Percentiles rank a stretch among this genome's conserved stretches.
Evolutionary conservation across 2,329 filamentous ascomycete genomes (phyloP).

Genomic region (Fusarium aywerte): DNA sequence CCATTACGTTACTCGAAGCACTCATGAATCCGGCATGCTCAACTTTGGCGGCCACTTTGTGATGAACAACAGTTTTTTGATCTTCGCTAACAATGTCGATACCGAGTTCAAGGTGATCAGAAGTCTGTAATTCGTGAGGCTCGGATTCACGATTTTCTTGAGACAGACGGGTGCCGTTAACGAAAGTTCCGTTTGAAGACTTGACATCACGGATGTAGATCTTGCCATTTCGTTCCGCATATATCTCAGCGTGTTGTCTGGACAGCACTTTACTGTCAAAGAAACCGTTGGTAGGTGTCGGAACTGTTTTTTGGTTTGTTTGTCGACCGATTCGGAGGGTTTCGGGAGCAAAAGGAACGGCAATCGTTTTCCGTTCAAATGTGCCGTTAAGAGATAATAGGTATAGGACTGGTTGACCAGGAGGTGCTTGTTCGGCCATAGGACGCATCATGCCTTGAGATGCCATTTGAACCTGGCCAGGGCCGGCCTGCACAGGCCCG

Average conservation of each 20-base stretch:
- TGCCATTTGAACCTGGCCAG: slow-evolving; percentile 51
- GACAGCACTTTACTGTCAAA: slow-evolving; percentile 99
- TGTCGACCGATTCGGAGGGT: slow-evolving; percentile 92
- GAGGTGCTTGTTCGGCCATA: slow-evolving; percentile 67
- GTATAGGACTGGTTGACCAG: slow-evolving; percentile 81
- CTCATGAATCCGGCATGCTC: slow-evolving; percentile 91
- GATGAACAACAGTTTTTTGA: slow-evolving; percentile 97
- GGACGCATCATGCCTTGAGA: slow-evolving; percentile 70
- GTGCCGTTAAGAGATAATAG: slow-evolving; percentile 93
- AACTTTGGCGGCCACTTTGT: slow-evolving; percentile 96
- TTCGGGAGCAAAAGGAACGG: slow-evolving; percentile 93
- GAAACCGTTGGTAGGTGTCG: slow-evolving; percentile 90
- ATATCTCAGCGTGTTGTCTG: slow-evolving; percentile 94
- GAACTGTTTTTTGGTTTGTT: slow-evolving; percentile 95
- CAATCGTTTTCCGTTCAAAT: slow-evolving; percentile 97
- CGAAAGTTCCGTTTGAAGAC: slow-evolving; percentile 98
- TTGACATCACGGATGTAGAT: slow-evolving; percentile 98
- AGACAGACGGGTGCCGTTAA: slow-evolving; percentile 90
- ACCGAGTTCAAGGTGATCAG: slow-evolving; percentile 91
- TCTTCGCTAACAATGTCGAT: slow-evolving; percentile 99
- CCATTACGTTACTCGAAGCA: slow-evolving; percentile 78
- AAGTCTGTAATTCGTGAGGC: slow-evolving; percentile 89
- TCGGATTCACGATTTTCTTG: slow-evolving; percentile 97
- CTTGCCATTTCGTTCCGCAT: slow-evolving; percentile 85
- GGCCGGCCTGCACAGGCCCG: slow-evolving; percentile 48